Evolutionary conservation across 129 eudicot species (phyloP), one percentile per base, ranked within the genome.

Genomic region (Artemisia tridentata): DNA sequence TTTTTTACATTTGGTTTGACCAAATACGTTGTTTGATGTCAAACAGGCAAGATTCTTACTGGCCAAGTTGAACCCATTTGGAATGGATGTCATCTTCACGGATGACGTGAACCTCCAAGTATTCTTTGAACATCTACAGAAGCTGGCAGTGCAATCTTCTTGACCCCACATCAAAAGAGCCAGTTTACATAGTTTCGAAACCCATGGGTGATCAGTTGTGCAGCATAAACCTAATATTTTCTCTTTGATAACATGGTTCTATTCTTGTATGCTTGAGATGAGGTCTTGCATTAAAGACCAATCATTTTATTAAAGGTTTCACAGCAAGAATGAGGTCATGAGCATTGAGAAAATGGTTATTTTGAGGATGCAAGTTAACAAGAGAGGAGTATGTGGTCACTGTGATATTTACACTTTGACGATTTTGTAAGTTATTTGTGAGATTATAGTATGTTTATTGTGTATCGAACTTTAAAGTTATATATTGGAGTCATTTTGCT

Each of bases 41-140:
- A 67, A 76, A 76, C 96, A 91, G 97, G 97, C 76, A 23, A 60
- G 76, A 60, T 72, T 72, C 61, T 72, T 72, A 60, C 17, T 72
- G 21, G 76, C 76, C 20, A 72, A 72, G 49, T 48, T 72, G 47
- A 72, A 72, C 61, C 76, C 76, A 11, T 72, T 69, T 17, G 77
- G 77, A 62, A 72, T 72, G 77, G 69, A 72, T 29, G 77, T 72
- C 19, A 72, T 72, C 12, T 72, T 72, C 77, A 72, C 69, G 3
- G 77, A 72, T 62, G 77, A 72, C 3, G 77, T 72, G 51, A 72
- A 72, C 53, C 77, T 72, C 63, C 77, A 72, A 61, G 77, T 72
- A 34, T 72, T 72, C 77, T 72, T 61, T 34, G 77, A 72, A 61
- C 77, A 72, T 72, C 49, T 72, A 61, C 77, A 72, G 62, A 72